Evolutionary conservation across 2,329 filamentous ascomycete species (phyloP).

Genomic region (Botrytis fragariae): DNA sequence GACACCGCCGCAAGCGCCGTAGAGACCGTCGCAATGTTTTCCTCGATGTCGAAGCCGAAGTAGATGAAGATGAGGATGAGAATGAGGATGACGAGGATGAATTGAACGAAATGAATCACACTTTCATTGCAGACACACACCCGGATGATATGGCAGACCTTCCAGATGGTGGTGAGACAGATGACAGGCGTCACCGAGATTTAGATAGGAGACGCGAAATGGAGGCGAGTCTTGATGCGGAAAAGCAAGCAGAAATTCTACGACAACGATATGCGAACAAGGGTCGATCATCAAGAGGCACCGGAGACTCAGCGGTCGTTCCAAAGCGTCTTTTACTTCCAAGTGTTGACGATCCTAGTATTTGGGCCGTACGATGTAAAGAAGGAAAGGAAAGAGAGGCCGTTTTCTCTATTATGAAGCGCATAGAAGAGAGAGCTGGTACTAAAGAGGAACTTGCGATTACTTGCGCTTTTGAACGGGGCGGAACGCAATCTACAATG

Average conservation of each 20-base stretch:
- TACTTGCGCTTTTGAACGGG: slow-evolving; percentile 88
- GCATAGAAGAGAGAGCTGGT: slow-evolving; percentile 74
- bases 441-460: slow-evolving; percentile 81
- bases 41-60: slow-evolving; percentile 97
- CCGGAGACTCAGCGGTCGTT: slow-evolving; percentile 71
- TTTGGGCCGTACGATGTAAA: slow-evolving; percentile 91
- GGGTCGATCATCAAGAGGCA: slow-evolving; percentile 64
- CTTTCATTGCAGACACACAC: slow-evolving; percentile 85
- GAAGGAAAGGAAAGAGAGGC: slow-evolving; percentile 95
- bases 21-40: slow-evolving; percentile 78
- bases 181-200: slow-evolving; percentile 90
- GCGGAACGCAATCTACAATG: slow-evolving; percentile 74
- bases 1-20: slow-evolving; percentile 74
- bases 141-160: slow-evolving; percentile 82
- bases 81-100: slow-evolving; percentile 88
- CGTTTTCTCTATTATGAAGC: slow-evolving; percentile 82
- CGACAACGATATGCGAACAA: slow-evolving; percentile 86
- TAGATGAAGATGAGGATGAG: slow-evolving; percentile 89
- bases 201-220: slow-evolving; percentile 89
- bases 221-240: slow-evolving; percentile 84
- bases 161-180: slow-evolving; percentile 71
- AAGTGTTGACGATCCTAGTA: slow-evolving; percentile 91
- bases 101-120: slow-evolving; percentile 71
- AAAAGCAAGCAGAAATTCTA: slow-evolving; percentile 84
- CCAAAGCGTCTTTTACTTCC: slow-evolving; percentile 85